Conservation (phyloP, 1,139 yeast species). For the Blastobotrys serpentis region DNA sequence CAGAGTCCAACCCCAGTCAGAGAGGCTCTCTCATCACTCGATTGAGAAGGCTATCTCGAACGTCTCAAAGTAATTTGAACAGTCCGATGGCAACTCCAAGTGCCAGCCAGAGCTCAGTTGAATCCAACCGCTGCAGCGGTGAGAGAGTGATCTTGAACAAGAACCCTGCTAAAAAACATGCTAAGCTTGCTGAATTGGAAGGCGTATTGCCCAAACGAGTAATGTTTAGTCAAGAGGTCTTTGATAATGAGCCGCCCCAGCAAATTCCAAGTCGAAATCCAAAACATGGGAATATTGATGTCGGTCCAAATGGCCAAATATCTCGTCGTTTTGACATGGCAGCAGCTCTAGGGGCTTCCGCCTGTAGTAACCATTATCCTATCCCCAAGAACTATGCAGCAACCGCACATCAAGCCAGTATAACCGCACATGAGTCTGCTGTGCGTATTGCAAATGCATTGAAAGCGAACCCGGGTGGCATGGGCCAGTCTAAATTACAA, state of each 20-base stretch:
- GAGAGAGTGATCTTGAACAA: conserved; percentile 47
- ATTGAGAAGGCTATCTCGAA: conserved; percentile 26
- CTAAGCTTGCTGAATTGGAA: conserved; percentile 45
- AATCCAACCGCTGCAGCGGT: not conserved
- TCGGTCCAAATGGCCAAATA: conserved; percentile 41
- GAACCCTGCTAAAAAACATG: conserved; percentile 43
- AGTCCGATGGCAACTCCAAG: conserved; percentile 4
- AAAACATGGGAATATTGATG: conserved; percentile 70
- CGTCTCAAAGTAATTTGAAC: conserved; percentile 3
- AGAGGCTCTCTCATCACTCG: conserved; percentile 25
- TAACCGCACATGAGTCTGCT: conserved; percentile 36
- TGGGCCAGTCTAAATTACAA: not conserved
- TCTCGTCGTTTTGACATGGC: conserved; percentile 22
- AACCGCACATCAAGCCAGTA: conserved; percentile 31
- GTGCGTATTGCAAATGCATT: conserved; percentile 35
- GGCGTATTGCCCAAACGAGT: conserved; percentile 44
- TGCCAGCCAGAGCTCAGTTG: not conserved
- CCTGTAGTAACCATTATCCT: conserved; percentile 17
- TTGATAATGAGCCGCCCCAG: conserved; percentile 84
- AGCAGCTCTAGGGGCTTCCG: conserved; percentile 44
- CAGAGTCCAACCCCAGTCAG: conserved; percentile 11
- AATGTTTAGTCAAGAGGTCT: conserved; percentile 67
- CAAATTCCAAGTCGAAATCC: conserved; percentile 91
- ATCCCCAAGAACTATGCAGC: conserved; percentile 31
- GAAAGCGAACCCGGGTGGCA: conserved; percentile 16